These are phyloP conservation scores for Dothideomycetes sp. DNA, from an alignment of 2,329 filamentous ascomycete genomes.

Conservation along the genomic window DNA sequence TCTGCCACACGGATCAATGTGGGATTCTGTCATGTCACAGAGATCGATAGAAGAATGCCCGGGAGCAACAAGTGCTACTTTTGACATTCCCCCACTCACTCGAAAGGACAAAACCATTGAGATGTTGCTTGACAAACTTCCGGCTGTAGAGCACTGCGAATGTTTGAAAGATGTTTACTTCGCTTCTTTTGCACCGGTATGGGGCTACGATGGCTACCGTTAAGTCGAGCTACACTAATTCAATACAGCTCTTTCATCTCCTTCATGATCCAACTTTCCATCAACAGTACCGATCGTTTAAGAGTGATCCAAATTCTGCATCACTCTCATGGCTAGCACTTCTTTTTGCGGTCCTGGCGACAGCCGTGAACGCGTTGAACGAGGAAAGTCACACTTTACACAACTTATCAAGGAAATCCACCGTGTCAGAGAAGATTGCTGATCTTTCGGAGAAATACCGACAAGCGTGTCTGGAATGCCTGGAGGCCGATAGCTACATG, in stretches of 20 bases:
- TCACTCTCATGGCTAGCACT: conserved; percentile 28
- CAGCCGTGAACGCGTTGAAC: conserved; percentile 19
- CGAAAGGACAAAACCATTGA: no score
- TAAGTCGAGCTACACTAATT: no score
- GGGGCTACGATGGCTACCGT: no score
- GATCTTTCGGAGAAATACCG: conserved; percentile 26
- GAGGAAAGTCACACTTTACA: neutral
- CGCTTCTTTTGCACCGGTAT: conserved; percentile 8
- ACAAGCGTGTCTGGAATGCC: conserved; percentile 25
- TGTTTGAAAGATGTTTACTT: conserved; percentile 27
- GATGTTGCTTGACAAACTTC: no score
- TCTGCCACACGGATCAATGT: no score
- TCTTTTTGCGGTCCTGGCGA: conserved; percentile 27
- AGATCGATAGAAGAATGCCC: no score
- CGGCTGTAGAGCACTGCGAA: no score
- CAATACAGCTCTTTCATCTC: conserved; percentile 31
- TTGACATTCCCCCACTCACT: no score
- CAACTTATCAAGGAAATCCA: conserved; percentile 26
- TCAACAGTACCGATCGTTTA: conserved; percentile 27
- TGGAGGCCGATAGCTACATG: conserved; percentile 28
- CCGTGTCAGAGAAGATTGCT: conserved; percentile 25
- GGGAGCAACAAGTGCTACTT: no score
- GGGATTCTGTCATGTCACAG: no score
- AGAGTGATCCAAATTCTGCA: conserved; percentile 23
- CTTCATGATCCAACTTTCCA: conserved; percentile 31